Percentiles rank a stretch among this genome's conserved stretches.
Evolutionary conservation across 2,329 filamentous ascomycete species (phyloP).

Genomic region (Fusarium oxysporum): DNA sequence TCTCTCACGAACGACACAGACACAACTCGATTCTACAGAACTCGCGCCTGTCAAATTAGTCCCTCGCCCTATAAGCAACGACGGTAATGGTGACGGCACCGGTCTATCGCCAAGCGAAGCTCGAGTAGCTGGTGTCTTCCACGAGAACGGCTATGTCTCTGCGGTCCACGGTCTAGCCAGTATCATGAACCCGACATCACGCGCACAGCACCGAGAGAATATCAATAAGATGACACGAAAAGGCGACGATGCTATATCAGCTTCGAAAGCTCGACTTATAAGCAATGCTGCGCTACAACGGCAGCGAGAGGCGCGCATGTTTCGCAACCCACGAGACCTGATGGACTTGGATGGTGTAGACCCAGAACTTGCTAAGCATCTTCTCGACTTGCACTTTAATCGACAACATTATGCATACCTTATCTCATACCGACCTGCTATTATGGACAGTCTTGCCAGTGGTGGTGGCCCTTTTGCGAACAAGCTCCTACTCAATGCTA

Average conservation of each 20-base stretch:
- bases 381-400: constrained; percentile 54
- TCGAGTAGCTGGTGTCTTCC: constrained; percentile 50
- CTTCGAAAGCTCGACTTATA: constrained; percentile 50
- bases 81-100: constrained; percentile 45
- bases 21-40: constrained; percentile 26
- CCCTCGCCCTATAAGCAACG: constrained; percentile 44
- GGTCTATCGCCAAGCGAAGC: constrained; percentile 51
- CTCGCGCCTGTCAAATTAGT: constrained; percentile 34
- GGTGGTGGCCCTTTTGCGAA: constrained; percentile 52
- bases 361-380: constrained; percentile 51
- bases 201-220: constrained; percentile 46
- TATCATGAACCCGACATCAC: constrained; percentile 50
- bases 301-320: constrained; percentile 48
- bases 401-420: constrained; percentile 53
- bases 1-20: constrained; percentile 34
- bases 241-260: constrained; percentile 45
- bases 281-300: constrained; percentile 51
- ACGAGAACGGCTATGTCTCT: constrained; percentile 51
- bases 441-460: constrained; percentile 53
- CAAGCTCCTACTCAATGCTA: constrained; percentile 54
- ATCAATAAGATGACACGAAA: constrained; percentile 45
- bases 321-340: constrained; percentile 45
- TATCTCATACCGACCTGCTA: constrained; percentile 53
- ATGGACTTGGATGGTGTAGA: constrained; percentile 52
- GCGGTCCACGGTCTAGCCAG: constrained; percentile 51